A percentile compares a stretch with the other conserved stretches of the same genome.
These are phyloP conservation scores for Penicillium italicum DNA, from an alignment of 2,329 filamentous ascomycete species.

Conservation along the genomic window DNA sequence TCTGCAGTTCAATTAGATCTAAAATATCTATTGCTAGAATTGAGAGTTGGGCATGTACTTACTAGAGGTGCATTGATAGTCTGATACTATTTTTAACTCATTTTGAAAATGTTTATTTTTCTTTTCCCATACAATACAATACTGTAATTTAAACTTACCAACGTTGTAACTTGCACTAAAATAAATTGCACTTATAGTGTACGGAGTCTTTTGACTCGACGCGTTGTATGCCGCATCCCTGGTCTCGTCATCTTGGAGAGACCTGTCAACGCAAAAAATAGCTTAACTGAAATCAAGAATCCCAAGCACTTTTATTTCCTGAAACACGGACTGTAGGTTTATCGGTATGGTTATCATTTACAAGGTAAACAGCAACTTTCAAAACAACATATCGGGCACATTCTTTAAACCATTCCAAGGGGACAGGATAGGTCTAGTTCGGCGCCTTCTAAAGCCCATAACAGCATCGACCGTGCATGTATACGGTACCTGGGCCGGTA, in stretches of 20 bases:
- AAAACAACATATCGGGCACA: background rate
- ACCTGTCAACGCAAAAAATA: background rate
- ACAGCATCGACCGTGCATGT: background rate
- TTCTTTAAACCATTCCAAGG: background rate
- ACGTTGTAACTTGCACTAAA: no score
- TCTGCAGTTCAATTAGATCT: background rate
- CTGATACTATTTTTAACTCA: conserved; percentile 2
- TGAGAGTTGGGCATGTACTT: background rate
- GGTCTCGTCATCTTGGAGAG: background rate
- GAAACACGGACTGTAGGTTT: background rate
- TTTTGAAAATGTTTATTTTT: background rate
- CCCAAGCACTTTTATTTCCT: background rate
- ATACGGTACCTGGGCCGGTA: background rate
- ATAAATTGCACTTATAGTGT: no score
- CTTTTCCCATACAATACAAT: background rate
- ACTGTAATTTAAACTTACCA: no score
- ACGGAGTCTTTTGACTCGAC: no score
- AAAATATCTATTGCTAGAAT: background rate
- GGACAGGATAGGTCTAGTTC: background rate
- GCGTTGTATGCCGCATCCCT: no score
- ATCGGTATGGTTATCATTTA: background rate
- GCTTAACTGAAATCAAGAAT: background rate
- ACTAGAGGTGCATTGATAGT: background rate
- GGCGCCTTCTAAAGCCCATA: background rate
- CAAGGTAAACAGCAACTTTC: background rate